Conservation (phyloP, 257 asterid species). For the Henckelia pumila region DNA sequence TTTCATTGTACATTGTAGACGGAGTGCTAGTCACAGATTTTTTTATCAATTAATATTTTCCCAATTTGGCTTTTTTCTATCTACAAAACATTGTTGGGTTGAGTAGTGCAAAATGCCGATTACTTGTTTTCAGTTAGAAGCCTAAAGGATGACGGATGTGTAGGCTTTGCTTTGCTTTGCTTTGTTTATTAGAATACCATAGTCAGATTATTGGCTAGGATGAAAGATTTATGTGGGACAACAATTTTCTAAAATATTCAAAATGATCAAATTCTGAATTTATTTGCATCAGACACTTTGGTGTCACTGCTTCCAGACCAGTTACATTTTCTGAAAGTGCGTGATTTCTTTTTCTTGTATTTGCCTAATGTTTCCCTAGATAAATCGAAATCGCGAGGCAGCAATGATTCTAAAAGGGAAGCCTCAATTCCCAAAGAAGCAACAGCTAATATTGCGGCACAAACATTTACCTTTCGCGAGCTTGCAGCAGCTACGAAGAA, state of each 20-base stretch:
- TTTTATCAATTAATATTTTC: neutral
- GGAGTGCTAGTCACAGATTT: too few species aligned
- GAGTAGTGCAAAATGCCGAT: neutral
- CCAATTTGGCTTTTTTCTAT: neutral
- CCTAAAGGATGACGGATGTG: neutral
- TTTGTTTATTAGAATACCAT: neutral
- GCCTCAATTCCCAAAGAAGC: constrained; percentile 58
- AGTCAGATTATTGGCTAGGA: neutral
- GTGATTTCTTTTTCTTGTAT: neutral
- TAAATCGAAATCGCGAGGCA: constrained; percentile 58
- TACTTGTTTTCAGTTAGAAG: too few species aligned
- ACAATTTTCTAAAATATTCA: too few species aligned
- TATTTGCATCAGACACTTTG: neutral
- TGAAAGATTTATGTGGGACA: neutral
- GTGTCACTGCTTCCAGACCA: neutral
- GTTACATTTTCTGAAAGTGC: neutral
- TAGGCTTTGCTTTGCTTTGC: too few species aligned
- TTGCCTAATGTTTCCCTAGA: constrained; percentile 38
- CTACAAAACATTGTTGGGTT: neutral
- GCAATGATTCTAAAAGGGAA: constrained; percentile 69
- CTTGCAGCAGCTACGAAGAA: constrained; percentile 83
- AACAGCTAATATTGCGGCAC: constrained; percentile 78
- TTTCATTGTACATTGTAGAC: too few species aligned
- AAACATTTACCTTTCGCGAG: constrained; percentile 82
- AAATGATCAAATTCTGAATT: neutral